These are phyloP conservation scores for Stygiomarasmius scandens DNA, from an alignment of 1,284 basidiomycete genomes.

Conservation along the genomic window DNA sequence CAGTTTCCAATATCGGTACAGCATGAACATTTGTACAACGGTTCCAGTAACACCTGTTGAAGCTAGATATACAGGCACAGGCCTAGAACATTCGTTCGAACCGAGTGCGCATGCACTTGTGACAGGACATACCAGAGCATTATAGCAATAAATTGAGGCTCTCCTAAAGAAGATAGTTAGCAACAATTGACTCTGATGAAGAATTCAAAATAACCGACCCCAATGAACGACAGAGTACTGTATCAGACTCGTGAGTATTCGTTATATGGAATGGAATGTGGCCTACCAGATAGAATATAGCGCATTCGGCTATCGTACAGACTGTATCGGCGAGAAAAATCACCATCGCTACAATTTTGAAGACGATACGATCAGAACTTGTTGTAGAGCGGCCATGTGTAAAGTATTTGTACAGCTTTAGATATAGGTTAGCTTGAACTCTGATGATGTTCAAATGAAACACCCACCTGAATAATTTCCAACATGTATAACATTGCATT, in stretches of 20 bases:
- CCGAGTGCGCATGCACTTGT: neutral
- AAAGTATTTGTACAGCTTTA: neutral
- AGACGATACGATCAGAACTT: neutral
- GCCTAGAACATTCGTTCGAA: neutral
- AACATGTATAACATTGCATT: neutral
- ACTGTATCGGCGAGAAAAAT: neutral
- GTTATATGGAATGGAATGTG: neutral
- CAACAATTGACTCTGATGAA: neutral
- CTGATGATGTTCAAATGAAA: neutral
- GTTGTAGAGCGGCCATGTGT: too few species aligned
- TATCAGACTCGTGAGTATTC: neutral
- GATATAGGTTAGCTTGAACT: neutral
- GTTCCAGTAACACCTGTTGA: neutral
- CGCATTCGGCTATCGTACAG: neutral
- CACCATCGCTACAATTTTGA: neutral
- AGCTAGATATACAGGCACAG: neutral
- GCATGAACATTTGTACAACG: neutral
- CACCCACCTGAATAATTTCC: neutral
- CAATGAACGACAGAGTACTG: neutral
- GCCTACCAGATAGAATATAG: neutral
- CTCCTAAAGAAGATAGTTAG: neutral
- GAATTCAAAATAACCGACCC: neutral
- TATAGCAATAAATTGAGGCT: neutral
- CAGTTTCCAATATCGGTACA: neutral
- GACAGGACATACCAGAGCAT: neutral